Conservation (phyloP, 495 filamentous ascomycete species). For the Xylaria palmicola region DNA sequence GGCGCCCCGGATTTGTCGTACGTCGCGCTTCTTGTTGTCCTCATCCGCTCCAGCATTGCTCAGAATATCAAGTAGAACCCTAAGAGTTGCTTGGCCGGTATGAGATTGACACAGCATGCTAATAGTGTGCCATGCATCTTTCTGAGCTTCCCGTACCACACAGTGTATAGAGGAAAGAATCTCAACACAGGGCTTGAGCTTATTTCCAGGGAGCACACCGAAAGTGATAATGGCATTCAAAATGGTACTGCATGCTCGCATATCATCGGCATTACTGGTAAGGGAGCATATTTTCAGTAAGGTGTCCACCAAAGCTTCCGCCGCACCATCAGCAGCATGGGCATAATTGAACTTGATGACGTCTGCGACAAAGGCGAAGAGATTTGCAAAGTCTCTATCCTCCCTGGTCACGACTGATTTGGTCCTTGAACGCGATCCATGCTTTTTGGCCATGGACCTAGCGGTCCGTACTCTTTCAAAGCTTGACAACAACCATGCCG, state of each 20-base stretch:
- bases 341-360: conserved; percentile 83
- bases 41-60: conserved; percentile 48
- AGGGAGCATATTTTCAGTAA: conserved; percentile 72
- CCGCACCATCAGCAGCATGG: conserved; percentile 64
- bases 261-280: conserved; percentile 70
- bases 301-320: conserved; percentile 63
- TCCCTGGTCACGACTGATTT: conserved; percentile 57
- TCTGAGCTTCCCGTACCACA: conserved; percentile 65
- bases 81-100: conserved; percentile 67
- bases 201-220: conserved; percentile 66
- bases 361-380: conserved; percentile 75
- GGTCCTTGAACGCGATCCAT: conserved; percentile 44
- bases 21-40: conserved; percentile 53
- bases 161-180: conserved; percentile 81
- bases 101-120: conserved; percentile 78
- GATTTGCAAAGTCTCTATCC: conserved; percentile 63
- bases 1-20: conserved; percentile 63
- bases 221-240: conserved; percentile 81
- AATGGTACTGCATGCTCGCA: conserved; percentile 71
- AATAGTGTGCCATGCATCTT: conserved; percentile 73
- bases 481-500: conserved; percentile 53
- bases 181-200: conserved; percentile 68
- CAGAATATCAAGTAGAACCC: conserved; percentile 63
- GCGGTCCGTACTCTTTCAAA: conserved; percentile 55
- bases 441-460: conserved; percentile 46